Conservation (phyloP, 805 yeast genomes). For the Monosporozyma yasuniensis region DNA sequence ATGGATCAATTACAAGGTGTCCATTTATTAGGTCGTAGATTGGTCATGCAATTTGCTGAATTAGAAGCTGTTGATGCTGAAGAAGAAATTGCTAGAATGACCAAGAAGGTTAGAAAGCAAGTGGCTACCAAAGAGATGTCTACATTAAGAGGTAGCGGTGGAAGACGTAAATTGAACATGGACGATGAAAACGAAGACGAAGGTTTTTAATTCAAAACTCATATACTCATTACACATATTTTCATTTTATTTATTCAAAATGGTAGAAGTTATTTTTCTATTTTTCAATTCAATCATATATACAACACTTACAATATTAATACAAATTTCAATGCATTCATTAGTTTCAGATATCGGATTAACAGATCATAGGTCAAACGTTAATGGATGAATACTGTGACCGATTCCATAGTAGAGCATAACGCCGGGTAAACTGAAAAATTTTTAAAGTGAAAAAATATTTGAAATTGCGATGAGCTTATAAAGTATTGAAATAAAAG, state of each 20-base stretch:
- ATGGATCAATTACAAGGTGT: slow-evolving; percentile 92
- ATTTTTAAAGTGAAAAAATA: not conserved
- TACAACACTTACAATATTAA: not conserved
- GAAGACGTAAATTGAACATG: slow-evolving; percentile 59
- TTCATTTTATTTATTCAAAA: not conserved
- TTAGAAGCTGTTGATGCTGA: slow-evolving; percentile 76
- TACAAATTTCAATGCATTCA: not conserved
- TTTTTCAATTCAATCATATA: not conserved
- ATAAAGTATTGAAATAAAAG: not conserved
- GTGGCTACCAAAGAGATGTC: slow-evolving; percentile 69
- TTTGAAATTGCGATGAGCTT: slow-evolving; percentile 1
- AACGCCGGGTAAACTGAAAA: slow-evolving; percentile 3
- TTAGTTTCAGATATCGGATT: not conserved
- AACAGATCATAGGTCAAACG: not conserved
- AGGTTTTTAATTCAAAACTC: not conserved
- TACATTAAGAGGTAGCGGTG: slow-evolving; percentile 59
- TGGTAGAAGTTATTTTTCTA: not conserved
- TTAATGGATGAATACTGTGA: not conserved
- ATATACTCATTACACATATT: not conserved
- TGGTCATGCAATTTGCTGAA: slow-evolving; percentile 89
- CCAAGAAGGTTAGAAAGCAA: slow-evolving; percentile 73
- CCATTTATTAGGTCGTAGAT: slow-evolving; percentile 88
- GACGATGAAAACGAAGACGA: slow-evolving; percentile 34
- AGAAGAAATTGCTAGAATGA: slow-evolving; percentile 85
- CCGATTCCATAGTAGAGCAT: not conserved